Conservation (phyloP, 164 flowering plant species). For the Nelumbo lutea region DNA sequence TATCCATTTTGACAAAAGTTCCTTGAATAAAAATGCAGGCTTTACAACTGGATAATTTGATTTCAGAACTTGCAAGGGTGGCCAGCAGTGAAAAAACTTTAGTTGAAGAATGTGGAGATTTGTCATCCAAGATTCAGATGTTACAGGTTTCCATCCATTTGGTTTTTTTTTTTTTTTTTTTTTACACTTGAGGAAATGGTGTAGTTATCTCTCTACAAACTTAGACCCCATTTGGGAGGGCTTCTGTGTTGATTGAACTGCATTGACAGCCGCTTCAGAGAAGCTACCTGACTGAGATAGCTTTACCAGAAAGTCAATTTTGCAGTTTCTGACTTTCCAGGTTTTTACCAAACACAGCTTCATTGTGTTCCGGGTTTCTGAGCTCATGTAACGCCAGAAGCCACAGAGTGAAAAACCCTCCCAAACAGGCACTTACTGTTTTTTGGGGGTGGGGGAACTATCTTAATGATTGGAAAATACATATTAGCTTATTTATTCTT, state of each 20-base stretch:
- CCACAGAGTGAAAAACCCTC: background rate
- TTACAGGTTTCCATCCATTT: slow-evolving; percentile 43
- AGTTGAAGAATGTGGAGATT: slow-evolving; percentile 59
- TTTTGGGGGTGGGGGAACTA: background rate
- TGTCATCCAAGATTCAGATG: slow-evolving; percentile 34
- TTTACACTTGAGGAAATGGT: background rate
- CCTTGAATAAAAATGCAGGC: slow-evolving; percentile 41
- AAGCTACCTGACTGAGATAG: background rate
- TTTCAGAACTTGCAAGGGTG: slow-evolving; percentile 57
- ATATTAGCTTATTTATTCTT: background rate
- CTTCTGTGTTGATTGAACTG: background rate
- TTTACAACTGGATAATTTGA: slow-evolving; percentile 39
- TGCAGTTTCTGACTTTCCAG: no score
- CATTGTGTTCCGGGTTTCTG: background rate
- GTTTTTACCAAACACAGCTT: background rate
- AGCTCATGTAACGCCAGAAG: background rate
- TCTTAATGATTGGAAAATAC: background rate
- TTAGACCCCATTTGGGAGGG: background rate
- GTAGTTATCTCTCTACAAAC: background rate
- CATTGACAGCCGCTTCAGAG: background rate
- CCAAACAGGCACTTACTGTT: background rate
- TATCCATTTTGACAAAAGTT: background rate
- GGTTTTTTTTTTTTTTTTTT: background rate
- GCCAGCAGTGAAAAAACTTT: slow-evolving; percentile 45
- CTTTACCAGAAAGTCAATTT: background rate